Percentiles rank a stretch among this genome's conserved stretches.
phyloP scores from a whole-genome alignment of 345 rosid species.

The Leavenworthia alabamica region DNA sequence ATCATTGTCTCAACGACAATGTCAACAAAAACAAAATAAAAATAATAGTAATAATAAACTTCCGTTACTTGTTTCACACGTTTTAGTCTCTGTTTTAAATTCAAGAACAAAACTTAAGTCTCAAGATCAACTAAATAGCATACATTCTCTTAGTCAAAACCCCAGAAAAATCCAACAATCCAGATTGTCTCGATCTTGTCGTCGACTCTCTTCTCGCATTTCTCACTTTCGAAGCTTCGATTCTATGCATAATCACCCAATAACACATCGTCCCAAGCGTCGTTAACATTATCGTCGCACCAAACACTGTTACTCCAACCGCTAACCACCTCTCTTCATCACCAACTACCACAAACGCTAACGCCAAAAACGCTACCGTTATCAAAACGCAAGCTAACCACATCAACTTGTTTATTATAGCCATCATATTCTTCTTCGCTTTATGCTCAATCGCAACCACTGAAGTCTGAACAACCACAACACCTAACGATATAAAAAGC shows the following conservation, averaged over 20 bases:
- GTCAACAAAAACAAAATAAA: too few relatives aligned
- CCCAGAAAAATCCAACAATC: conserved; percentile 43
- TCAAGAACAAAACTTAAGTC: too few relatives aligned
- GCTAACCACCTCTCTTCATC: conserved; percentile 68
- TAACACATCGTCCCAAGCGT: conserved; percentile 89
- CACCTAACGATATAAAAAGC: conserved; percentile 88
- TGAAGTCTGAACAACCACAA: conserved; percentile 91
- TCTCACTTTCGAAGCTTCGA: conserved; percentile 67
- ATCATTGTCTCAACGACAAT: too few relatives aligned
- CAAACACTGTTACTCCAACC: conserved; percentile 67
- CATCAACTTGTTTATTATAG: conserved; percentile 83
- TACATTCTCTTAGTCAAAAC: conserved; percentile 70
- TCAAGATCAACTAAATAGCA: conserved; percentile 43
- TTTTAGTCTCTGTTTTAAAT: too few relatives aligned
- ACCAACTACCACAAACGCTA: conserved; percentile 81
- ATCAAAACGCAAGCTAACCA: conserved; percentile 88
- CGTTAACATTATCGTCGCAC: conserved; percentile 74
- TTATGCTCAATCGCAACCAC: conserved; percentile 88
- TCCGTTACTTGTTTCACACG: too few relatives aligned
- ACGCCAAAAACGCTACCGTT: conserved; percentile 69
- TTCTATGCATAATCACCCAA: conserved; percentile 82
- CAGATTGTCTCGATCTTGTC: conserved; percentile 42
- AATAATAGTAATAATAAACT: too few relatives aligned
- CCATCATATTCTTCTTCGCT: conserved; percentile 96
- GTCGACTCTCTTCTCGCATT: conserved; percentile 51